These are phyloP conservation scores for Lotmaria passim DNA, from an alignment of 208 protist genomes.

Conservation along the genomic window DNA sequence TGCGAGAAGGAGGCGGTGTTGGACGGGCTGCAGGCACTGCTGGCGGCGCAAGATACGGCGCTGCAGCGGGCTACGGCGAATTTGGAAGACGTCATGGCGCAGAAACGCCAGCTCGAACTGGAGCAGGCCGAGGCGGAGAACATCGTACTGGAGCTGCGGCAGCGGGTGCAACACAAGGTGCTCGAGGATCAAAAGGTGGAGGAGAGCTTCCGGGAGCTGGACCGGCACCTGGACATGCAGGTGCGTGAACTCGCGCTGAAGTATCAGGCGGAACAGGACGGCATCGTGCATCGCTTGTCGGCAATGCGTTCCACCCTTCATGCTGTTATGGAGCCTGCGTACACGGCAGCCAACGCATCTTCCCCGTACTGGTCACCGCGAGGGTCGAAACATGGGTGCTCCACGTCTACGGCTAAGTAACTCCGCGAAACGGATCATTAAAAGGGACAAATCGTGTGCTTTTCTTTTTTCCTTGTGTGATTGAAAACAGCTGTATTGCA, in stretches of 20 bases:
- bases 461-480: conserved; percentile 15
- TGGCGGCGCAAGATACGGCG: conserved; percentile 10
- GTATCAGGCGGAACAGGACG: conserved; percentile 82
- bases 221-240: conserved; percentile 77
- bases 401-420: neutral
- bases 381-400: neutral
- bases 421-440: neutral
- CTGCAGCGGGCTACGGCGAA: conserved; percentile 25
- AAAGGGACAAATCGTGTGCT: neutral
- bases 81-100: conserved; percentile 55
- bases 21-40: conserved; percentile 41
- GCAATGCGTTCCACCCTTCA: conserved; percentile 68
- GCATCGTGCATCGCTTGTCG: conserved; percentile 75
- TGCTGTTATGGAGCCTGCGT: conserved; percentile 43
- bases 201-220: conserved; percentile 67
- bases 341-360: neutral
- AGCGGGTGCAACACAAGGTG: conserved; percentile 76
- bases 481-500: neutral
- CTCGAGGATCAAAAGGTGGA: conserved; percentile 77
- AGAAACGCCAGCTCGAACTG: conserved; percentile 55
- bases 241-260: conserved; percentile 82
- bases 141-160: conserved; percentile 71
- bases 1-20: conserved; percentile 26
- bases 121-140: conserved; percentile 66
- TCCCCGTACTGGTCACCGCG: conserved; percentile 3